Evolutionary conservation across 2,329 filamentous ascomycete species (phyloP).

Genomic region (Epichloe uncinata): DNA sequence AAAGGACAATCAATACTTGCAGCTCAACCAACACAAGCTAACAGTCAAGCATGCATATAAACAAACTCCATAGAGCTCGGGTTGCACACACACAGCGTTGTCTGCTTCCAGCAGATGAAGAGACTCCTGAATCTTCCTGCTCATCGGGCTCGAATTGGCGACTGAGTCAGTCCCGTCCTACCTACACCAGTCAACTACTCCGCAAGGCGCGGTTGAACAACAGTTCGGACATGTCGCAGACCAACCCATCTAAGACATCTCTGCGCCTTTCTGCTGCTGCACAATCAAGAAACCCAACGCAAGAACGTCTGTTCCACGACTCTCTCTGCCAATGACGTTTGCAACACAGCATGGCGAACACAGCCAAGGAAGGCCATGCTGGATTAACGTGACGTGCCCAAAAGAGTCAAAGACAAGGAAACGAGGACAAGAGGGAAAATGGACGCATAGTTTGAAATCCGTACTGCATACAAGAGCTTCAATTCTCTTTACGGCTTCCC

Average conservation of each 20-base stretch:
- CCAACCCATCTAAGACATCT: slow-evolving; percentile 1
- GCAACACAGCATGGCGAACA: neutral
- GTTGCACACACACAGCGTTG: neutral
- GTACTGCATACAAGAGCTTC: neutral
- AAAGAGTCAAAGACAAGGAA: neutral
- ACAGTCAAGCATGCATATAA: neutral
- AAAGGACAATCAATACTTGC: neutral
- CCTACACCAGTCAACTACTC: neutral
- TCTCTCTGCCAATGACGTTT: neutral
- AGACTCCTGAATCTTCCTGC: neutral
- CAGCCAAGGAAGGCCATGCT: neutral
- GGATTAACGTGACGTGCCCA: neutral
- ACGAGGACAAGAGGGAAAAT: neutral
- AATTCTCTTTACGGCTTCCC: neutral
- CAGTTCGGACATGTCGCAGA: neutral
- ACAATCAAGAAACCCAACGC: neutral
- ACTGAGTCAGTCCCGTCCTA: slow-evolving; percentile 1
- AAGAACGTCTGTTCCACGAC: neutral
- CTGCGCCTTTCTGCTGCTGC: neutral
- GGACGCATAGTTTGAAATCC: neutral
- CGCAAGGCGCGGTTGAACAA: neutral
- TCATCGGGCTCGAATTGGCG: neutral
- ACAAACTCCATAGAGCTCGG: neutral
- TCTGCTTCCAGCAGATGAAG: neutral
- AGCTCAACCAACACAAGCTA: neutral